Evolutionary conservation across 2,329 filamentous ascomycete species (phyloP).

Genomic region (Talaromyces funiculosus): DNA sequence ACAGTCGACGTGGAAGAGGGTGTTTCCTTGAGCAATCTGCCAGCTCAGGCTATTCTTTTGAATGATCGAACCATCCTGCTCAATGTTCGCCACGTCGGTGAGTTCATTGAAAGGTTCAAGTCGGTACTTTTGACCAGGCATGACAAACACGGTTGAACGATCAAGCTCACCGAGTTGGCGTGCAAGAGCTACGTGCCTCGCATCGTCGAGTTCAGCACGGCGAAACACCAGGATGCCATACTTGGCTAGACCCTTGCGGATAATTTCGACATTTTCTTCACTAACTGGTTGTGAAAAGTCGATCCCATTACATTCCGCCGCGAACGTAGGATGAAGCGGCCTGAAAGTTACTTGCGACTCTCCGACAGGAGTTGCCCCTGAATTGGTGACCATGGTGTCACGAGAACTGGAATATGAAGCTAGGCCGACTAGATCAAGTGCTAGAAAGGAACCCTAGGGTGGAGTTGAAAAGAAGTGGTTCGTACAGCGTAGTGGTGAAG

Average conservation of each 20-base stretch:
- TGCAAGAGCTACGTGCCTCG: conserved; percentile 48
- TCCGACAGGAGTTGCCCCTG: too few species aligned
- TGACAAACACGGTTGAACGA: conserved; percentile 17
- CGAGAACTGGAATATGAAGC: background rate
- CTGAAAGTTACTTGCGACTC: background rate
- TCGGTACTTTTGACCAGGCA: background rate
- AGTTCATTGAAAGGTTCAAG: conserved; percentile 40
- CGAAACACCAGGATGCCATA: conserved; percentile 52
- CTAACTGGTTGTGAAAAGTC: conserved; percentile 4
- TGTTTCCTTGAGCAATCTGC: conserved; percentile 37
- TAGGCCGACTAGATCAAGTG: background rate
- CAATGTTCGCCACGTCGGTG: conserved; percentile 55
- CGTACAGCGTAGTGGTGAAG: background rate
- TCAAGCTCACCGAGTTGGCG: conserved; percentile 51
- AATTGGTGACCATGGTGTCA: background rate
- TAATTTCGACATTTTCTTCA: background rate
- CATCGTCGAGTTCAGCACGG: conserved; percentile 47
- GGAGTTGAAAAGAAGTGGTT: background rate
- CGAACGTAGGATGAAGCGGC: conserved; percentile 10
- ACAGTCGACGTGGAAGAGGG: conserved; percentile 51
- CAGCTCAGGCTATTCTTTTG: background rate
- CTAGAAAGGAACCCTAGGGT: background rate
- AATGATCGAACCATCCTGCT: conserved; percentile 40
- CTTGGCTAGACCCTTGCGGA: conserved; percentile 24
- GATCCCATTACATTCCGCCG: background rate